Evolutionary conservation across 805 yeast species (phyloP).

Genomic region (Teunomyces funiuensis): DNA sequence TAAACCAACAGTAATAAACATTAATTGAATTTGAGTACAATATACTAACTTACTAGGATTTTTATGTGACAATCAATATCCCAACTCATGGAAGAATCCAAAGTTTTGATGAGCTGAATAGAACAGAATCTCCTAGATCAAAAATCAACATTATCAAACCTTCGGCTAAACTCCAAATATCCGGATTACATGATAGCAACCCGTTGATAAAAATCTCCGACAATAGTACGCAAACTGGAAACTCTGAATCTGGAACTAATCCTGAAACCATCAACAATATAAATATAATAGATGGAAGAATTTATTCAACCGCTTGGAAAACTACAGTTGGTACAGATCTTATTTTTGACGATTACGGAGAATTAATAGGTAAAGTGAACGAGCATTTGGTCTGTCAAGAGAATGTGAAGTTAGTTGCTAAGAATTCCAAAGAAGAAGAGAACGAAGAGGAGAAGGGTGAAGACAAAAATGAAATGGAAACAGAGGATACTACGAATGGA

Average conservation of each 20-base stretch:
- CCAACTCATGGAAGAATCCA: conserved; percentile 21
- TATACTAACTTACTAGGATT: conserved; percentile 29
- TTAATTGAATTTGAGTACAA: conserved; percentile 8
- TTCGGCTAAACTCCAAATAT: conserved; percentile 40
- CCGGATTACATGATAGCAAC: conserved; percentile 29
- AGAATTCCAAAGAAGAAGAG: conserved; percentile 9
- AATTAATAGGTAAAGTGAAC: conserved; percentile 37
- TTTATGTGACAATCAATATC: conserved; percentile 34
- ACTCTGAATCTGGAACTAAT: conserved; percentile 13
- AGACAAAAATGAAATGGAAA: conserved; percentile 14
- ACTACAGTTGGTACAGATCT: conserved; percentile 74
- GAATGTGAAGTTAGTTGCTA: conserved; percentile 21
- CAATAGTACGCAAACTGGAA: conserved; percentile 15
- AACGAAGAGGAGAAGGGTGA: conserved; percentile 20
- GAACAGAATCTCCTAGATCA: conserved; percentile 13
- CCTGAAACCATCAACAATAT: conserved; percentile 22
- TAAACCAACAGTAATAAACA: conserved; percentile 11
- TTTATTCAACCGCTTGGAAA: conserved; percentile 77
- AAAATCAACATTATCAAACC: conserved; percentile 35
- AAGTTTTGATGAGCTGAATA: conserved; percentile 11
- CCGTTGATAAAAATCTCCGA: conserved; percentile 41
- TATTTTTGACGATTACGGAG: conserved; percentile 44
- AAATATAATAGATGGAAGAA: conserved; percentile 40
- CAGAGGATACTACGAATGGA: conserved; percentile 7
- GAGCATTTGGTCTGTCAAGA: conserved; percentile 38